Evolutionary conservation across 2,329 filamentous ascomycete genomes (phyloP), one percentile per base, ranked within the genome.

Genomic region (Talaromyces pinophilus): DNA sequence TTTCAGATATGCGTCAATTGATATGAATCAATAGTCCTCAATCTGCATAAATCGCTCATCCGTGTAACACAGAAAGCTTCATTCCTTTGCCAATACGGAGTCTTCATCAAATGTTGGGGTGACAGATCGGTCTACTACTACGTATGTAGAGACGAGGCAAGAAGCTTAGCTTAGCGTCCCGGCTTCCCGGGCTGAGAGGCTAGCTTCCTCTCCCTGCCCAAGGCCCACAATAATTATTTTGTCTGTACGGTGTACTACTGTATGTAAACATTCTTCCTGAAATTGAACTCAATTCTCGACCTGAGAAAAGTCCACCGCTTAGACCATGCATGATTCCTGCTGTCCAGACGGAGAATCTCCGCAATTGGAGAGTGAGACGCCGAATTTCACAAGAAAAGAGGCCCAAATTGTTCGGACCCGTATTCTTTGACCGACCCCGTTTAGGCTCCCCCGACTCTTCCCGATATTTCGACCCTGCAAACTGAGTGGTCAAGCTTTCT

Each of bases 401-500:
- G n/a, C 3, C 30, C 30, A 38, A 44, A 42, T 40, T 15, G 35
- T 54, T 55, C 48, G 61, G 61, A 63, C 61, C 61, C 35, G 42
- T 25, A 25, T 62, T 50, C 59, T 54, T 38, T 64, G 62, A 48
- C 40, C 19, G 38, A 38, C 52, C 19, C 19, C 50, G 42, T 57
- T 59, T 22, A 67, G 35, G 11, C n/a, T 38, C 62, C 67, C 69
- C 72, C 72, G 72, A 73, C 65, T 74, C 72, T 74, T 74, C 70
- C 72, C 72, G 72, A 74, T 62, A 72, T 70, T 74, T 74, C 70
- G 71, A 71, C 72, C 46, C 62, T 64, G 46, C 63, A 70, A 69
- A 67, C 67, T 62, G 71, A 72, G 70, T 66, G 67, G 64, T 65
- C 67, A 68, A 64, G 69, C 67, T 73, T 67, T 68, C 70, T 71